Evolutionary conservation across 2,329 filamentous ascomycete species (phyloP), one percentile per base, ranked within the genome.

Genomic region (Fusarium haematococcum): DNA sequence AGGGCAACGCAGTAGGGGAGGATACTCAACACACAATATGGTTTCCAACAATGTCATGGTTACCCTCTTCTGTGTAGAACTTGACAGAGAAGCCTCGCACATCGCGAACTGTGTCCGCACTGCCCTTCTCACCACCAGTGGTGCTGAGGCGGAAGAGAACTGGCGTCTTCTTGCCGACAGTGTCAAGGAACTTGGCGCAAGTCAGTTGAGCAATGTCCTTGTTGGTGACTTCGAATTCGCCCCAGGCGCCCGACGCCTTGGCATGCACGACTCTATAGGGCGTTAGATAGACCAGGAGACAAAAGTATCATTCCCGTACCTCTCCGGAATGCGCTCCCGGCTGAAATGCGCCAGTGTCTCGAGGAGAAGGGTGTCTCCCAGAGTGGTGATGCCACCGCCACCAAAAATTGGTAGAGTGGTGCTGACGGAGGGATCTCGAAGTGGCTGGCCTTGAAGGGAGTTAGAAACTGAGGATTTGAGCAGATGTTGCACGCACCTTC

Each of bases 81-180:
- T 81, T 81, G 60, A 79, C 71, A 2, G 91, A 91, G 77, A 93
- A 93, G 0, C 92, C 92, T 70, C 91, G 91, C 0, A 93, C 90
- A 83, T 94, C 92, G 37, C 92, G 88, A 16, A 89, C 90, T 0
- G 90, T 91, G 71, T 94, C 92, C 3, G 90, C 87, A 71, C 89
- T 91, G 27, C 92, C 92, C 30, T 89, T 86, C 56, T 88, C 91
- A 6, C 91, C 90, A 16, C 91, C 90, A n/a, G 94, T 92, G 5
- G 92, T 94, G 0, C 91, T 93, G 77, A 94, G 91, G 23, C 92
- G 90, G n/a, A 90, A 83, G 61, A 93, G 92, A 1, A 91, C 83
- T 0, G 89, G 82, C 35, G 80, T 81, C 78, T 88, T 89, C 73
- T 88, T 90, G 0, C 88, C 89, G n/a, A 88, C 79, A 1, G 79